Percentiles rank a stretch among this genome's conserved stretches.
Evolutionary conservation across 2,329 filamentous ascomycete genomes (phyloP).

Genomic region (Colletotrichum viniferum): DNA sequence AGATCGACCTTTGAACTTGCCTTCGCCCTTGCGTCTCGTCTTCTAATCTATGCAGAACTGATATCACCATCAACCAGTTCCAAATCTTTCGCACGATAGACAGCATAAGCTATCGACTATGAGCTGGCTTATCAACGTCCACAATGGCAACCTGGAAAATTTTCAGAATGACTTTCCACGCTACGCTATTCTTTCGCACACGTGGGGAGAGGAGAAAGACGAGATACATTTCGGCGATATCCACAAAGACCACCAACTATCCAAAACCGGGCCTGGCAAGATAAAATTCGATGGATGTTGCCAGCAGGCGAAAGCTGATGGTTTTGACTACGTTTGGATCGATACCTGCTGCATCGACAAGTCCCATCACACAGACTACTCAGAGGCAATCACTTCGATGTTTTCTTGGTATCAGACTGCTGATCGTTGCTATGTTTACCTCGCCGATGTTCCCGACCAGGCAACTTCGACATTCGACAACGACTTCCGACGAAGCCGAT

Average conservation of each 20-base stretch:
- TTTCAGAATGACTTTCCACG: background rate
- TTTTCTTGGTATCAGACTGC: background rate
- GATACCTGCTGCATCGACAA: background rate
- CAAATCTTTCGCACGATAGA: accelerated
- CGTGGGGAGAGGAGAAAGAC: background rate
- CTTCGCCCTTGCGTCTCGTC: no score
- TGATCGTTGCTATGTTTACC: background rate
- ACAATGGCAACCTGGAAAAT: background rate
- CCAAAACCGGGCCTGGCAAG: background rate
- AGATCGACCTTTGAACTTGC: background rate
- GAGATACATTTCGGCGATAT: background rate
- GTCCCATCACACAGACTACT: background rate
- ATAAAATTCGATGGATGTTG: background rate
- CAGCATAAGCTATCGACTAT: background rate
- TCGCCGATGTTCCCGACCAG: background rate
- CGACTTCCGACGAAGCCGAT: background rate
- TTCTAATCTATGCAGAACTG: no score
- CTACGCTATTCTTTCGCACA: background rate
- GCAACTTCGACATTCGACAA: accelerated
- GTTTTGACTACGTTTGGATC: background rate
- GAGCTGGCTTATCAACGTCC: background rate
- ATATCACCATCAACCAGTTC: no score
- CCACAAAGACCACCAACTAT: background rate
- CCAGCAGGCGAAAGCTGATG: background rate
- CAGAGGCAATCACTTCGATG: background rate